A percentile compares a stretch with the other conserved stretches of the same genome.
Conservation (phyloP, 805 yeast species). For the Pichia scutulata region DNA sequence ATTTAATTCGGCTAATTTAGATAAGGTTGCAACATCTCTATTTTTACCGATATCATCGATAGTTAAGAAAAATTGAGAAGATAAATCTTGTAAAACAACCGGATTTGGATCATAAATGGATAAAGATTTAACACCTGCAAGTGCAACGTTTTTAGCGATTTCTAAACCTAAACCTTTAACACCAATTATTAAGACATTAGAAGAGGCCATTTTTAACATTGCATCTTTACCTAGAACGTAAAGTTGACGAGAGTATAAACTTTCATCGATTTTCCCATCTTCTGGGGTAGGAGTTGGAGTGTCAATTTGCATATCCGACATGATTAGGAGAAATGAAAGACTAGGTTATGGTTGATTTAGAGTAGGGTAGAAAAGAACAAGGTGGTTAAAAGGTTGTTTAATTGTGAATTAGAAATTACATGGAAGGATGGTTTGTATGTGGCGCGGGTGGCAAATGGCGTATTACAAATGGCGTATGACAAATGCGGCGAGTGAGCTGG, state of each 20-base stretch:
- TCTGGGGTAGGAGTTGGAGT: slow-evolving; percentile 31
- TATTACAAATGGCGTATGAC: too few species aligned
- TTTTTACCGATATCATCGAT: slow-evolving; percentile 68
- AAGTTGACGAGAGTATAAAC: slow-evolving; percentile 92
- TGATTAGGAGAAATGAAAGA: slow-evolving; percentile 15
- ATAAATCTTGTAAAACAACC: slow-evolving; percentile 62
- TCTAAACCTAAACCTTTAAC: slow-evolving; percentile 90
- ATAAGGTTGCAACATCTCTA: slow-evolving; percentile 65
- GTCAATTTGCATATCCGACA: slow-evolving; percentile 35
- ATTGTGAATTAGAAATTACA: not conserved
- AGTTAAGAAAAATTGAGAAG: slow-evolving; percentile 79
- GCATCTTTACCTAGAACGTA: slow-evolving; percentile 97
- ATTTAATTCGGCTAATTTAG: slow-evolving; percentile 73
- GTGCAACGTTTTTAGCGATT: slow-evolving; percentile 91
- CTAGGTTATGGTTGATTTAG: not conserved
- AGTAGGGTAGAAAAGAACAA: too few species aligned
- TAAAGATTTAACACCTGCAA: slow-evolving; percentile 94
- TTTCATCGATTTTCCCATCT: slow-evolving; percentile 63
- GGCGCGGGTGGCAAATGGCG: not conserved
- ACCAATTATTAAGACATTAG: slow-evolving; percentile 88
- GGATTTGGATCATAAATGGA: slow-evolving; percentile 75
- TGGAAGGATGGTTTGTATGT: not conserved
- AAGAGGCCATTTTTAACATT: slow-evolving; percentile 91
- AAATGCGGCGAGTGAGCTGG: not conserved
- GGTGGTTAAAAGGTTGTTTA: not conserved